A percentile compares a stretch with the other conserved stretches of the same genome.
phyloP scores from a whole-genome alignment of 345 rosid genomes.

The Triadica sebifera region DNA sequence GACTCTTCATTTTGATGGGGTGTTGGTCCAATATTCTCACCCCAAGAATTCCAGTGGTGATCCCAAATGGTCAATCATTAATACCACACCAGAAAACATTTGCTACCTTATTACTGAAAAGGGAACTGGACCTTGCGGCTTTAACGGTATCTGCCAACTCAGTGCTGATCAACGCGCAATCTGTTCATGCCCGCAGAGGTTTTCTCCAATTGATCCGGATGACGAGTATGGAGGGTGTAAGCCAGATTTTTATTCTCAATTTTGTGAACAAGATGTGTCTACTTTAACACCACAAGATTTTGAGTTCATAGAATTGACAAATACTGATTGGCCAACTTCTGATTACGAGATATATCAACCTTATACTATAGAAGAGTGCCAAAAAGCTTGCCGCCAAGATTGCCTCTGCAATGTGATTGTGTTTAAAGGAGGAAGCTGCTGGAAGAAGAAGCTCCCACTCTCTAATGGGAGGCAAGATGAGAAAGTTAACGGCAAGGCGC shows the following conservation, averaged over 20 bases:
- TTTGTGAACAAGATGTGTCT: slow-evolving; percentile 23
- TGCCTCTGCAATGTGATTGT: slow-evolving; percentile 37
- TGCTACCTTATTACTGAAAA: background rate
- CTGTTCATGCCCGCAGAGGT: slow-evolving; percentile 35
- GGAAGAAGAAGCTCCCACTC: slow-evolving; percentile 41
- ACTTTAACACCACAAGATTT: slow-evolving; percentile 12
- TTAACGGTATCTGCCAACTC: slow-evolving; percentile 34
- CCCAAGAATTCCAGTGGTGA: slow-evolving; percentile 21
- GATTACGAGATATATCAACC: slow-evolving; percentile 23
- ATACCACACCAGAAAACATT: slow-evolving; percentile 28
- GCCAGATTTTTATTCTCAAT: slow-evolving; percentile 23
- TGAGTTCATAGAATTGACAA: slow-evolving; percentile 9
- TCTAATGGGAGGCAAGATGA: slow-evolving; percentile 31
- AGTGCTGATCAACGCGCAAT: slow-evolving; percentile 15
- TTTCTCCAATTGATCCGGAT: slow-evolving; percentile 24
- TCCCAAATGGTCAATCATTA: slow-evolving; percentile 19
- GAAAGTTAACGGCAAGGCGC: background rate
- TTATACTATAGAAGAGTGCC: slow-evolving; percentile 26
- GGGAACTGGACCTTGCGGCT: slow-evolving; percentile 43
- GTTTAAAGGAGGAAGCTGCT: slow-evolving; percentile 9
- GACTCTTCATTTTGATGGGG: slow-evolving; percentile 42
- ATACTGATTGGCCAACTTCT: slow-evolving; percentile 33
- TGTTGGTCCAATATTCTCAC: slow-evolving; percentile 20
- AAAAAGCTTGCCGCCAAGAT: slow-evolving; percentile 34
- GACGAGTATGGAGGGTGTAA: slow-evolving; percentile 35